Evolutionary conservation across 2,329 filamentous ascomycete genomes (phyloP), one percentile per base, ranked within the genome.

Genomic region (Neonectria sp.): DNA sequence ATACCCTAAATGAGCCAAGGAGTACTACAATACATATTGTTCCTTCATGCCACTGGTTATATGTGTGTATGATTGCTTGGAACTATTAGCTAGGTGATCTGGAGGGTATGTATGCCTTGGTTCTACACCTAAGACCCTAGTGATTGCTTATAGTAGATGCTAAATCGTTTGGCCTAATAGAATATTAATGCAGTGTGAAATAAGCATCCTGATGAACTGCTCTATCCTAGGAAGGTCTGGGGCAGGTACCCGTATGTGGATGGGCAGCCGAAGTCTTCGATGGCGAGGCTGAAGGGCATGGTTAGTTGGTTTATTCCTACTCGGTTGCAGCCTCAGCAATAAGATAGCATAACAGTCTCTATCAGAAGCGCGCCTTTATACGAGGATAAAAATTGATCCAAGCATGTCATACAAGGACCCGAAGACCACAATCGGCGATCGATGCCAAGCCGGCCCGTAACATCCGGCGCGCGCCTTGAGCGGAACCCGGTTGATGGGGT

Each of bases 141-240:
- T 46, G 25, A 17, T 46, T 55, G 52, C 31, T 55, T n/a, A 55
- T 40, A 25, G 52, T 55, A 35, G 33, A 37, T 55, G 33, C 52
- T 55, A 55, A 40, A 27, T 55, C 31, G 29, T 55, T 55, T 55
- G 33, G 33, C 52, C 52, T n/a, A 55, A 55, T 55, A 55, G 31
- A 33, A 55, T 25, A 40, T 40, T 33, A 12, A 55, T 55, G 8
- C 31, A 31, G 21, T 21, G 2, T 21, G 21, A 21, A 24, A 55
- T 37, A 55, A 55, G 33, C n/a, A 46, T 8, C 43, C 43, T 21
- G n/a, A 46, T 46, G n/a, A 46, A 46, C n/a, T 46, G n/a, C n/a
- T 46, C 43, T 21, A n/a, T 21, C 21, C 43, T 11, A 24, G n/a
- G n/a, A 46, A 46, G 43, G n/a, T 46, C 43, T 46, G 7, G n/a